A percentile compares a stretch with the other conserved stretches of the same genome.
Conservation (phyloP, 176 grass and related monocot genomes). For the Oryza coarctata region DNA sequence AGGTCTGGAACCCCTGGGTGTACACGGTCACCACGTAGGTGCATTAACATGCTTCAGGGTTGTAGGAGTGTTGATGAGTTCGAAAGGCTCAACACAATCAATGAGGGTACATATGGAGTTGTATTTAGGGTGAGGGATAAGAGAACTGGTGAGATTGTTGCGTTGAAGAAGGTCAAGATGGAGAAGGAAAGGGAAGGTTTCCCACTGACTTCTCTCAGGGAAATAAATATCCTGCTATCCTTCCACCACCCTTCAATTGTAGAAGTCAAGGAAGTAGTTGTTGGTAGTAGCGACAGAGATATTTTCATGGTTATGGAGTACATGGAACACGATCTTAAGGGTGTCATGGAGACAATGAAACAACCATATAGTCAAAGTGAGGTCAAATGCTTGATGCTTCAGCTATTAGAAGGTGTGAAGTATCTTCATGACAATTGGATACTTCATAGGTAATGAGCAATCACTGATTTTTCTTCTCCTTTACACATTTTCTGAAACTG, state of each 20-base stretch:
- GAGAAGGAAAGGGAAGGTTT: conserved; percentile 89
- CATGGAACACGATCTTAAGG: conserved; percentile 98
- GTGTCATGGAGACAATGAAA: conserved; percentile 87
- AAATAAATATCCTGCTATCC: conserved; percentile 93
- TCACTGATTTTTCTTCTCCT: conserved; percentile 8
- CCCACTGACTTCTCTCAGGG: conserved; percentile 82
- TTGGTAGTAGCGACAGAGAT: conserved; percentile 59
- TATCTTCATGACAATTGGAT: conserved; percentile 99
- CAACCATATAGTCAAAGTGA: conserved; percentile 91
- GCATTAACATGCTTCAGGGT: conserved; percentile 84
- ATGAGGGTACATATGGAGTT: conserved; percentile 95
- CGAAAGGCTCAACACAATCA: conserved; percentile 82
- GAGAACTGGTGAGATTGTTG: conserved; percentile 87
- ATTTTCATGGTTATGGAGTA: conserved; percentile 99
- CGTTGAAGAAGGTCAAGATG: conserved; percentile 95
- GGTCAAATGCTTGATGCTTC: conserved; percentile 97
- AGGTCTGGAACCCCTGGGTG: conserved; percentile 53
- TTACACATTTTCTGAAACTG: not conserved
- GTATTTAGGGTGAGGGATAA: conserved; percentile 91
- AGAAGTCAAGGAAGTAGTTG: conserved; percentile 94
- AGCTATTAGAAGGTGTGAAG: conserved; percentile 81
- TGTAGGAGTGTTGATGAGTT: conserved; percentile 96
- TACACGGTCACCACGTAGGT: conserved; percentile 39
- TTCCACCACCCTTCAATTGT: conserved; percentile 86
- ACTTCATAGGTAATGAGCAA: conserved; percentile 72